These are phyloP conservation scores for Ophiorrhiza pumila DNA, from an alignment of 257 asterid genomes.

Conservation along the genomic window DNA sequence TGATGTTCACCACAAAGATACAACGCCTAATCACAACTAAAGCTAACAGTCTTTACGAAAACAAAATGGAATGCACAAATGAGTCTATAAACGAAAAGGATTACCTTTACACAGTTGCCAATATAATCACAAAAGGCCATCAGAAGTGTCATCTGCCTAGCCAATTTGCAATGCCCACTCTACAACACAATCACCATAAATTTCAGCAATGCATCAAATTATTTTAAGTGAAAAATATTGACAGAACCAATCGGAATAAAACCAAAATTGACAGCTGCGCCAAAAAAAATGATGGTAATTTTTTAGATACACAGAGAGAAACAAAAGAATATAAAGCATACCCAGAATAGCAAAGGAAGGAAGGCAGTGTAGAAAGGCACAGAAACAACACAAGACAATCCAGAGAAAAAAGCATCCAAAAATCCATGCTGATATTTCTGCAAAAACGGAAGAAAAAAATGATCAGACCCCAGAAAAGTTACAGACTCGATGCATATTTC, in stretches of 20 bases:
- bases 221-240: too few species aligned
- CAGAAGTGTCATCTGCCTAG: constrained; percentile 94
- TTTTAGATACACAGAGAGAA: background rate
- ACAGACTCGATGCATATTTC: too few species aligned
- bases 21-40: constrained; percentile 7
- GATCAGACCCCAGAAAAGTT: background rate
- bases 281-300: background rate
- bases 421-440: constrained; percentile 61
- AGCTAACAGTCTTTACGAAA: background rate
- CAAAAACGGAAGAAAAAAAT: constrained; percentile 25
- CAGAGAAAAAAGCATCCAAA: constrained; percentile 81
- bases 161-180: constrained; percentile 94
- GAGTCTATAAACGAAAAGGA: background rate
- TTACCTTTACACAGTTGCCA: constrained; percentile 74
- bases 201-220: background rate
- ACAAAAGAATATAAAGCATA: constrained; percentile 22
- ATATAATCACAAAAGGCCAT: constrained; percentile 82
- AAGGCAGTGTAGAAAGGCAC: constrained; percentile 97
- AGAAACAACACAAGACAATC: constrained; percentile 78
- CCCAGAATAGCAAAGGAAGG: constrained; percentile 97
- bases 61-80: background rate
- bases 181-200: constrained; percentile 27
- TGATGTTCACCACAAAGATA: constrained; percentile 21
- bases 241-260: background rate
- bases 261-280: background rate